Percentiles rank a stretch among this genome's conserved stretches.
Evolutionary conservation across 108 stramenopile species (phyloP).

Genomic region (Skeletonema potamos): DNA sequence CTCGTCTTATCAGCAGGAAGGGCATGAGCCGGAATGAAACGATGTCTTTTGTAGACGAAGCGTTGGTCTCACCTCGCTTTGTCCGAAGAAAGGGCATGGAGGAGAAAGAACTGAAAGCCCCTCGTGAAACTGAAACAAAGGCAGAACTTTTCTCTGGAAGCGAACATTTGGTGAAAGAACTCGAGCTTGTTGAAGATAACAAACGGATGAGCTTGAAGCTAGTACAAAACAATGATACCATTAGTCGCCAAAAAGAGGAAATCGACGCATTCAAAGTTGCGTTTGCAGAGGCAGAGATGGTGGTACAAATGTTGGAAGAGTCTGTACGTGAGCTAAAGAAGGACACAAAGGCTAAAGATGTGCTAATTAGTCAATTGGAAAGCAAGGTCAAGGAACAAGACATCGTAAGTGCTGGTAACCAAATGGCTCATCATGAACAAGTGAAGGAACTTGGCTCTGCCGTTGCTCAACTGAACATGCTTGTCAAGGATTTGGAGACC

Average conservation of each 20-base stretch:
- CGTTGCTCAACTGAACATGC: constrained; percentile 5
- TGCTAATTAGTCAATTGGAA: constrained; percentile 11
- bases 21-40: neutral
- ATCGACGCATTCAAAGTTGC: constrained; percentile 3
- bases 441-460: neutral
- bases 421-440: constrained; percentile 1
- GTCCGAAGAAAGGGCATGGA: neutral
- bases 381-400: constrained; percentile 9
- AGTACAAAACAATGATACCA: neutral
- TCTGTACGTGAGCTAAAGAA: constrained; percentile 18
- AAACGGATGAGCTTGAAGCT: neutral
- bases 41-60: neutral
- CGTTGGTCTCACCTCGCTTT: neutral
- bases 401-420: constrained; percentile 3
- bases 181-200: neutral
- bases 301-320: constrained; percentile 24
- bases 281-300: constrained; percentile 19
- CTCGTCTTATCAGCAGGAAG: neutral
- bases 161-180: neutral
- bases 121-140: neutral
- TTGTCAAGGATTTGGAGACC: neutral
- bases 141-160: neutral
- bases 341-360: constrained; percentile 27
- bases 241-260: neutral
- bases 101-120: neutral